Percentiles rank a stretch among this genome's conserved stretches.
These are phyloP conservation scores for Ceratocystis cubensis DNA, from an alignment of 2,329 filamentous ascomycete species.

Conservation along the genomic window DNA sequence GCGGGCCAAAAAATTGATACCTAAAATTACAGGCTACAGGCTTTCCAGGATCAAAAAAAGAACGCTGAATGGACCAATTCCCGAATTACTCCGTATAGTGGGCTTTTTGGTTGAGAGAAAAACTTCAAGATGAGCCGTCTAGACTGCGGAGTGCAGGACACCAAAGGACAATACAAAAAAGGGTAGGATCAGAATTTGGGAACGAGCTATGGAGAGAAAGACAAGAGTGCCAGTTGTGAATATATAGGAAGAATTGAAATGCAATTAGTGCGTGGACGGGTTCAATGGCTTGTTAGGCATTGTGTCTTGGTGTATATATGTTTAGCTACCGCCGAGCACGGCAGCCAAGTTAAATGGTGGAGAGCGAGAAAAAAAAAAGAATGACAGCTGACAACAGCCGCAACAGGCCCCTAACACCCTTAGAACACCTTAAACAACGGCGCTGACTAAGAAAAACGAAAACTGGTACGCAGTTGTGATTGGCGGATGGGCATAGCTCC, in stretches of 20 bases:
- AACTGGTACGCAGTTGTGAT: conserved; percentile 17
- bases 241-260: neutral
- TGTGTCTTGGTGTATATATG: neutral
- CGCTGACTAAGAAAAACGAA: conserved; percentile 20
- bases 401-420: neutral
- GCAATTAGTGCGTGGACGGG: neutral
- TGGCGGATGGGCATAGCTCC: conserved; percentile 19
- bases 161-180: neutral
- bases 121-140: conserved; percentile 7
- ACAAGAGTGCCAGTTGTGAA: neutral
- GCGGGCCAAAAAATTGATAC: conserved; percentile 15
- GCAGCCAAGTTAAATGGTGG: conserved; percentile 14
- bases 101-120: conserved; percentile 12
- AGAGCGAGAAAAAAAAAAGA: conserved; percentile 18
- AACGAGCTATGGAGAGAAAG: neutral
- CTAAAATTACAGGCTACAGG: conserved; percentile 22
- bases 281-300: conserved; percentile 9
- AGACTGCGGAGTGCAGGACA: neutral
- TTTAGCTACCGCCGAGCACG: conserved; percentile 11
- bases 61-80: conserved; percentile 19
- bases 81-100: conserved; percentile 21
- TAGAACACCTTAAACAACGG: too few relatives aligned
- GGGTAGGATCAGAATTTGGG: conserved; percentile 6
- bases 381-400: conserved; percentile 5
- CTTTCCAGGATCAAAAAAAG: neutral